Percentiles rank a stretch among this genome's conserved stretches.
Conservation (phyloP, 306 rosid genomes). For the Coriaria nepalensis region DNA sequence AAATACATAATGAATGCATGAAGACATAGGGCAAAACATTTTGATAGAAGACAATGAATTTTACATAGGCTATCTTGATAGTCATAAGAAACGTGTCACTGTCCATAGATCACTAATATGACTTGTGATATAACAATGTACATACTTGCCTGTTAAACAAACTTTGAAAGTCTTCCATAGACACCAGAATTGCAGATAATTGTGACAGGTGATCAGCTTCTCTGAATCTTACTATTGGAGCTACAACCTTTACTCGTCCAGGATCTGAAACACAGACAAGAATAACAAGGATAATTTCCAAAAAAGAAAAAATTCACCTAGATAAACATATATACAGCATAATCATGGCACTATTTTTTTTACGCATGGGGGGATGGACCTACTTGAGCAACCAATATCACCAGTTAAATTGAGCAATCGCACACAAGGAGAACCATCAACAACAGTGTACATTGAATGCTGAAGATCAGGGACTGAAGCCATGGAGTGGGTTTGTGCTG, state of each 20-base stretch:
- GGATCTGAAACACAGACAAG: conserved; percentile 42
- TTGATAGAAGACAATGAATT: too few relatives aligned
- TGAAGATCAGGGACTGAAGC: conserved; percentile 95
- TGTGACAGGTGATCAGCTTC: conserved; percentile 32
- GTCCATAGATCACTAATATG: neutral
- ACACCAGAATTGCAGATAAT: conserved; percentile 53
- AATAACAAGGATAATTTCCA: conserved; percentile 5
- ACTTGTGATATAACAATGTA: neutral
- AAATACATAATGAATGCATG: too few relatives aligned
- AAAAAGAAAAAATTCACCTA: too few relatives aligned
- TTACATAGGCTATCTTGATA: too few relatives aligned
- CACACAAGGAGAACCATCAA: conserved; percentile 68
- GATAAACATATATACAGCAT: conserved; percentile 4
- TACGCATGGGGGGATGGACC: conserved; percentile 14
- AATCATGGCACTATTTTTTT: neutral
- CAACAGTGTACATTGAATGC: conserved; percentile 59
- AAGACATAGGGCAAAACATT: too few relatives aligned
- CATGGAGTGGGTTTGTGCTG: conserved; percentile 39
- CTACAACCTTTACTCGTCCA: conserved; percentile 69
- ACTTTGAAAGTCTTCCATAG: conserved; percentile 50
- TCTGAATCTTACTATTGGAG: conserved; percentile 51
- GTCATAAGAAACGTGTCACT: too few relatives aligned
- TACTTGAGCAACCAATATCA: conserved; percentile 82
- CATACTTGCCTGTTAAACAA: conserved; percentile 46
- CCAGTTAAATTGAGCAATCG: conserved; percentile 72